phyloP scores from a whole-genome alignment of 768 basidiomycete genomes.

The Pulveroboletus sp. region DNA sequence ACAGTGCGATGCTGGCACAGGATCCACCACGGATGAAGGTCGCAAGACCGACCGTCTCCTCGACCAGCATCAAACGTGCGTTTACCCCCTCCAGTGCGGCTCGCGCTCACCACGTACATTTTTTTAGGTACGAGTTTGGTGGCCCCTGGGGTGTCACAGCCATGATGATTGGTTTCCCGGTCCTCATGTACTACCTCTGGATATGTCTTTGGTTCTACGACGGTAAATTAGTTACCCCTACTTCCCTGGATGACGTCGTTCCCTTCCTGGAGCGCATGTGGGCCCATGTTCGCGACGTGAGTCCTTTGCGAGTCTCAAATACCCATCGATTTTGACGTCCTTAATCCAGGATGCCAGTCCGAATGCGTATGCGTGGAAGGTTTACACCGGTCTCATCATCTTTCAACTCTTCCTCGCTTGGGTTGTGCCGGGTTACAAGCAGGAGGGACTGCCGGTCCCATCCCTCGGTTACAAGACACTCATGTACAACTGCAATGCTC shows the following conservation, averaged over 20 bases:
- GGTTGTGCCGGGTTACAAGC: conserved; percentile 86
- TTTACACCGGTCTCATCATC: conserved; percentile 83
- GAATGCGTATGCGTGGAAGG: conserved; percentile 81
- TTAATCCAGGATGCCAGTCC: conserved; percentile 79
- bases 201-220: conserved; percentile 96
- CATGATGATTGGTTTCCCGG: conserved; percentile 93
- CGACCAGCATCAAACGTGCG: conserved; percentile 63
- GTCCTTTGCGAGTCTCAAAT: conserved; percentile 17
- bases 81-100: conserved; percentile 1
- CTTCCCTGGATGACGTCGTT: conserved; percentile 60
- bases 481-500: conserved; percentile 96
- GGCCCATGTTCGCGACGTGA: conserved; percentile 74
- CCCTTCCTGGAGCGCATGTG: conserved; percentile 84
- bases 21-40: conserved; percentile 61
- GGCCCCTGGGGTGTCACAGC: conserved; percentile 87
- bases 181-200: conserved; percentile 98
- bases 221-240: conserved; percentile 70
- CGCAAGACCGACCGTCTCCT: conserved; percentile 68
- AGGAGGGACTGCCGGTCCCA: conserved; percentile 95
- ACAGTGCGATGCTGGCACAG: conserved; percentile 13
- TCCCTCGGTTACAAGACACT: conserved; percentile 90
- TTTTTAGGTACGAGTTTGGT: conserved; percentile 89
- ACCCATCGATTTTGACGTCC: background rate
- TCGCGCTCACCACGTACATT: conserved; percentile 1
- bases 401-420: conserved; percentile 90